Evolutionary conservation across 768 basidiomycete genomes (phyloP), one percentile per base, ranked within the genome.

Genomic region (Tricholomella constricta): DNA sequence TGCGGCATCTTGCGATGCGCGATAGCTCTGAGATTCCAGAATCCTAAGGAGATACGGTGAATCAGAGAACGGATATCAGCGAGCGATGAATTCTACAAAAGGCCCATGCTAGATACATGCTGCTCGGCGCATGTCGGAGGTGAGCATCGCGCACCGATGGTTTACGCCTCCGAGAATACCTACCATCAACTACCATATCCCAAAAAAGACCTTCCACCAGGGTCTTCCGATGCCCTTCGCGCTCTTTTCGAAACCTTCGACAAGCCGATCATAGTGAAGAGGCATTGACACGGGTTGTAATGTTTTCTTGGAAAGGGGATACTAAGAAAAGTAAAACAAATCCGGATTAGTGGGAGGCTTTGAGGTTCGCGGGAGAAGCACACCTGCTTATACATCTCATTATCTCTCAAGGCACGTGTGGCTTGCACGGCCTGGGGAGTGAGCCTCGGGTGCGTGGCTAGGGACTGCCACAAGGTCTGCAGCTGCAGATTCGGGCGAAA

Each of bases 131-230:
- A 48, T 44, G 2, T 42, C 23, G 35, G 38, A 40, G 6, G 11
- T 20, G 35, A 15, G 4, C 35, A 36, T 25, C 45, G 7, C 12
- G 35, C 22, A 17, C 43, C 35, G 29, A 51, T 46, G 22, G 31
- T 41, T 40, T 20, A 50, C 36, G 19, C 29, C 6, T 31, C 29
- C 6, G 6, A 6, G 11, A 29, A 37, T 32, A 17, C 3, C 9
- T 29, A 42, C 38, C 42, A 14, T 23, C 31, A 25, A 41, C 70
- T 78, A 85, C 88, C 89, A 90, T 53, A 90, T 76, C 34, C 82
- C 81, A 59, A 92, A 85, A 67, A 92, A 88, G 37, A 87, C 71
- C 66, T 92, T 90, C 90, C 90, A 92, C 86, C 86, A 85, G 2
- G 90, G 88, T 49, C 90, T 74, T 29, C 79, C 79, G 38, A 90